Evolutionary conservation across 495 filamentous ascomycete genomes (phyloP).

Genomic region (Podospora tetraspora): DNA sequence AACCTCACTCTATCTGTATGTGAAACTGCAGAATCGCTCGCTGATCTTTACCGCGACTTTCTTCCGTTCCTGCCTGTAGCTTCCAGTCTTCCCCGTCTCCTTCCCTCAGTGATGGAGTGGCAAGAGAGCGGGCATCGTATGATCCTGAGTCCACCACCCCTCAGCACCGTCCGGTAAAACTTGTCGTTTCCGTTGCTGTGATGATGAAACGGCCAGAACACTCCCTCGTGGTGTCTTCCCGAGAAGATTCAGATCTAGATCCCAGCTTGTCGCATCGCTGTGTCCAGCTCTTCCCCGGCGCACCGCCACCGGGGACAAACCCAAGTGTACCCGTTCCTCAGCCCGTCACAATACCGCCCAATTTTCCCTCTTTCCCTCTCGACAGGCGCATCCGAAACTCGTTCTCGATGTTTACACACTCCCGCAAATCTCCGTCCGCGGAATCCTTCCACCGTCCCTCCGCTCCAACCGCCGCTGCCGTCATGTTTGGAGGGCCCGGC

Average conservation of each 20-base stretch:
- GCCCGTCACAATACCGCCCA: neutral
- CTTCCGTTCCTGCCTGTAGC: neutral
- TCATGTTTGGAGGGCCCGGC: neutral
- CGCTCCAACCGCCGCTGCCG: neutral
- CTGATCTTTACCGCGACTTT: neutral
- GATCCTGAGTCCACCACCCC: neutral
- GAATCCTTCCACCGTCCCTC: neutral
- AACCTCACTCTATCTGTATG: neutral
- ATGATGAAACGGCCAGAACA: neutral
- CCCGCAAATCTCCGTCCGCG: neutral
- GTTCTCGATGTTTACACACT: too few species aligned
- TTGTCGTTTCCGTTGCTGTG: neutral
- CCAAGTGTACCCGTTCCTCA: neutral
- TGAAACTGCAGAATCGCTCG: neutral
- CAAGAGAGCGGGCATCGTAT: neutral
- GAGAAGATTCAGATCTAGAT: neutral
- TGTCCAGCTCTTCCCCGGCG: neutral
- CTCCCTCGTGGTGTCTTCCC: neutral
- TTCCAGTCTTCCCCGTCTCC: neutral
- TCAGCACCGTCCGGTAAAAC: neutral
- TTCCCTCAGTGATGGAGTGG: neutral
- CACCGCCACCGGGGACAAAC: neutral
- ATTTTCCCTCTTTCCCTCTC: neutral
- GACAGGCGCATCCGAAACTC: neutral
- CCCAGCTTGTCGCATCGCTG: neutral